phyloP scores from a whole-genome alignment of 352 stramenopile genomes.

The Globisporangium okanoganense region DNA sequence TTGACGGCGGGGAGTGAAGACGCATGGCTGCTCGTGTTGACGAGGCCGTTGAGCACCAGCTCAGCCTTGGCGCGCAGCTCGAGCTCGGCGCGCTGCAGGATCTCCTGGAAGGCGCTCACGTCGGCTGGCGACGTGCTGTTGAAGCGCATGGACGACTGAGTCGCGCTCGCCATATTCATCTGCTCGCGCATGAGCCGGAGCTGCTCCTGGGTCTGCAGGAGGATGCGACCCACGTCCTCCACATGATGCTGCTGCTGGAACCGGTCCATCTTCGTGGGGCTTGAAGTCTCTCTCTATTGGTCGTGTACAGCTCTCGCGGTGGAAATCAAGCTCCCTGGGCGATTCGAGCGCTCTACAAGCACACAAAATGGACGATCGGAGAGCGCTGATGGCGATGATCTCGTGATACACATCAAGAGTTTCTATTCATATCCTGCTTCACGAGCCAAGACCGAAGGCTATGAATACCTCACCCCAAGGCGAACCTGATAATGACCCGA shows the following conservation, averaged over 20 bases:
- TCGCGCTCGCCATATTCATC: slow-evolving; percentile 24
- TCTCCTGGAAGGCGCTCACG: slow-evolving; percentile 56
- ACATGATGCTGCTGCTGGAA: slow-evolving; percentile 78
- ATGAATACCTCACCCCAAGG: neutral
- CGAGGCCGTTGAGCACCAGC: slow-evolving; percentile 66
- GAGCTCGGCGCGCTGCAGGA: slow-evolving; percentile 60
- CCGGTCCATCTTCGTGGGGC: slow-evolving; percentile 49
- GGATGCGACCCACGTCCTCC: slow-evolving; percentile 75
- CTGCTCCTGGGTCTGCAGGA: slow-evolving; percentile 81
- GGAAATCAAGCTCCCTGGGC: neutral
- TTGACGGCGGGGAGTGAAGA: slow-evolving; percentile 20
- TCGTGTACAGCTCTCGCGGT: neutral
- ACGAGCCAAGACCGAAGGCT: neutral
- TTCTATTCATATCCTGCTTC: neutral
- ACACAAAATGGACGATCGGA: neutral
- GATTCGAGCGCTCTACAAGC: neutral
- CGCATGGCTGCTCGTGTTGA: slow-evolving; percentile 38
- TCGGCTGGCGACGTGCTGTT: slow-evolving; percentile 22
- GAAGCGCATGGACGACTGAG: slow-evolving; percentile 20
- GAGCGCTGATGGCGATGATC: neutral
- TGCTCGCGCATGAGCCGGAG: slow-evolving; percentile 71
- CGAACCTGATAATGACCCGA: neutral
- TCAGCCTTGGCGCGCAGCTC: slow-evolving; percentile 81
- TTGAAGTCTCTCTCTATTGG: neutral
- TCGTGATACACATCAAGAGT: neutral